A percentile compares a stretch with the other conserved stretches of the same genome.
These are phyloP conservation scores for Syzygium aqueum DNA, from an alignment of 345 rosid genomes.

Conservation along the genomic window DNA sequence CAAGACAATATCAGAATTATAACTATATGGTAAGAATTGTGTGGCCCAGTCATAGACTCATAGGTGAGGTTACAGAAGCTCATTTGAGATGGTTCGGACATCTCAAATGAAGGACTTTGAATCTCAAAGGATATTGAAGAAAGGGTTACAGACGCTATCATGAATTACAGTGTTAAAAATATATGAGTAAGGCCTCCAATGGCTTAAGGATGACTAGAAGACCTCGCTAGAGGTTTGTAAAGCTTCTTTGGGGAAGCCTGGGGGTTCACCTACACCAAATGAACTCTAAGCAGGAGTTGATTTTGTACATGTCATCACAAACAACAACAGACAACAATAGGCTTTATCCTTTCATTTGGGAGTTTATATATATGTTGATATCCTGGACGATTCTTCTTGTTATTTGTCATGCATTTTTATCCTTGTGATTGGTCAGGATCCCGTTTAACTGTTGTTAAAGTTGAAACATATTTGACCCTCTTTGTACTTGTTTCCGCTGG, in stretches of 20 bases:
- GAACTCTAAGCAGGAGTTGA: background rate
- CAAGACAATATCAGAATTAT: too few relatives aligned
- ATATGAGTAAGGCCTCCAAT: background rate
- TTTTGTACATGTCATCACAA: background rate
- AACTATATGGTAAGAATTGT: background rate
- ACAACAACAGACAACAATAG: background rate
- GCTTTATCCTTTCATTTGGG: background rate
- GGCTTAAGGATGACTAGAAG: background rate
- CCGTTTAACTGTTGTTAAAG: background rate
- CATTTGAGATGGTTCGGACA: background rate
- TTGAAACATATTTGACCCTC: background rate
- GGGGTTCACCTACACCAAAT: background rate
- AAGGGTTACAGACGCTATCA: background rate
- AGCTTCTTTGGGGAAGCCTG: background rate
- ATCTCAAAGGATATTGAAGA: background rate
- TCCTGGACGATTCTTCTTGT: background rate
- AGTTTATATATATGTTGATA: background rate
- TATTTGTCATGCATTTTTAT: background rate
- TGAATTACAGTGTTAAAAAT: background rate
- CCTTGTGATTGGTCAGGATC: background rate
- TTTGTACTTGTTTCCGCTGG: background rate
- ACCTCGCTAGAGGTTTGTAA: background rate
- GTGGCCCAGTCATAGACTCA: background rate
- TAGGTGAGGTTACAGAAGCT: background rate
- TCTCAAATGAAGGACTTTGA: background rate